Evolutionary conservation across 1,284 basidiomycete species (phyloP), one percentile per base, ranked within the genome.

Genomic region (Boletus mariae): DNA sequence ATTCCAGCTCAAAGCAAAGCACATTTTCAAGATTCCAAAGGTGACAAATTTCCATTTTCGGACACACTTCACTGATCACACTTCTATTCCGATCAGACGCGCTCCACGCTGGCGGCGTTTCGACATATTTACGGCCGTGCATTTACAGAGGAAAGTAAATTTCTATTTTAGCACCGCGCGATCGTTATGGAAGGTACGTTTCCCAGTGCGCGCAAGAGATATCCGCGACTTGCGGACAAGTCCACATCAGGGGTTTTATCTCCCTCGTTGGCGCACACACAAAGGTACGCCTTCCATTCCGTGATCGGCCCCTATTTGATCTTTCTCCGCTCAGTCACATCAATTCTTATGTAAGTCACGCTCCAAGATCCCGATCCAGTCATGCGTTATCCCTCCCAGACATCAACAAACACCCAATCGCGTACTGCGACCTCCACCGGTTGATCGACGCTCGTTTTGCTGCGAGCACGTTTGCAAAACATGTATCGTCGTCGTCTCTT

Each of bases 391-490:
- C 25, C 28, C 25, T 25, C 48, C 41, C 60, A 95, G 93, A 90
- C 65, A 77, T 96, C 65, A 96, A 97, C 69, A 75, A 76, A n/a
- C 89, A 91, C 62, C 84, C 84, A 2, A 69, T 96, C 31, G 73
- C 80, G 11, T 61, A 68, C 11, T 84, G 85, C 59, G 87, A 90
- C 37, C 70, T 96, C 10, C 87, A 92, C 65, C 78, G 79, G 10
- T 63, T 76, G 32, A 84, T 96, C 56, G 84, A 92, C 51, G 71
- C 71, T 25, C 72, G 74, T 20, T 95, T 95, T 63, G 68, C 76
- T 4, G 68, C 75, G 2, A 91, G 89, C 61, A 77, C 84, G 5
- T 92, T 93, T 66, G 72, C 76, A 17, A 86, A 83, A 69, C 78
- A 86, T 65, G 87, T 88, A 61, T n/a, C 55, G 28, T 29, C 25